Conservation (phyloP, 306 rosid species). For the Trichosanthes cucumerina region DNA sequence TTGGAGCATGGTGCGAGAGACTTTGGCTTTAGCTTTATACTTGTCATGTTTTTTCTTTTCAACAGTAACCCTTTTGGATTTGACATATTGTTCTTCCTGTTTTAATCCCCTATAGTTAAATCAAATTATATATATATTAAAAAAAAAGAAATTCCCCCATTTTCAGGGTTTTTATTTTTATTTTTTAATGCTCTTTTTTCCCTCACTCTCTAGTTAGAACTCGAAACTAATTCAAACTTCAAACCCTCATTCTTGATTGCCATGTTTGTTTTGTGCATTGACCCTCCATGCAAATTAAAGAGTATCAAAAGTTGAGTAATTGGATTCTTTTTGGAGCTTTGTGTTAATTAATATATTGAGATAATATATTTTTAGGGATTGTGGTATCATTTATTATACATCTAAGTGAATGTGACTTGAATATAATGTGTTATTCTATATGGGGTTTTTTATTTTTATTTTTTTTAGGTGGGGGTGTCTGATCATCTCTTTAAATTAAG, state of each 20-base stretch:
- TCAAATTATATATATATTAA: too few relatives aligned
- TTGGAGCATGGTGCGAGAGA: neutral
- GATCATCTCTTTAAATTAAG: conserved; percentile 1
- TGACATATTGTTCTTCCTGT: conserved; percentile 5
- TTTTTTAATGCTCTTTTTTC: neutral
- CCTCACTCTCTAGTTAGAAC: neutral
- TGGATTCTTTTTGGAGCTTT: neutral
- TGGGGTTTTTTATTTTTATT: neutral
- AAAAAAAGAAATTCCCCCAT: neutral
- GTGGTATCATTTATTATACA: neutral
- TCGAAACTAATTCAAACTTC: neutral
- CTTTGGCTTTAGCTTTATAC: conserved; percentile 8
- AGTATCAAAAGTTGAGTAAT: neutral
- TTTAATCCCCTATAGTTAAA: neutral
- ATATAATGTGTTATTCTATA: neutral
- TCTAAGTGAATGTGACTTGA: neutral
- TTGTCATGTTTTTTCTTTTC: conserved; percentile 4
- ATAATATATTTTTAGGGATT: neutral
- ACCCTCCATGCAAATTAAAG: neutral
- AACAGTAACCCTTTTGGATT: neutral
- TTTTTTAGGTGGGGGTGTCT: neutral
- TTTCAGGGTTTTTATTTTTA: neutral
- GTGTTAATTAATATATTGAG: neutral
- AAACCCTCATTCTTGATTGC: neutral
- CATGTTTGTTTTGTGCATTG: neutral